A percentile compares a stretch with the other conserved stretches of the same genome.
phyloP scores from a whole-genome alignment of 2,329 filamentous ascomycete species.

The Fusarium torulosum region DNA sequence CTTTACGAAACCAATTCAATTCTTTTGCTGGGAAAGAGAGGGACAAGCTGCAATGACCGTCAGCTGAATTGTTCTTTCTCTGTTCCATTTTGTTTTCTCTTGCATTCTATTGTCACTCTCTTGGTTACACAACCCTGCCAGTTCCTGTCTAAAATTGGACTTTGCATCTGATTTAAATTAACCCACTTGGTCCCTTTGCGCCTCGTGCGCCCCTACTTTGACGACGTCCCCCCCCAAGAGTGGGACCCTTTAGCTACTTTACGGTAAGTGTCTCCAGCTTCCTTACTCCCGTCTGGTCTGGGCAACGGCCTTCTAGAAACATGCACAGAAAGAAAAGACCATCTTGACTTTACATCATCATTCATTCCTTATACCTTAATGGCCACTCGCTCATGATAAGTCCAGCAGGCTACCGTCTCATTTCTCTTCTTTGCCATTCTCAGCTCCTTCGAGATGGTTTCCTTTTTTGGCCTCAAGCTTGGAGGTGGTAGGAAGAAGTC shows the following conservation, averaged over 20 bases:
- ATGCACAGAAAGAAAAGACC: slow-evolving; percentile 23
- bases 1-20: slow-evolving; percentile 9
- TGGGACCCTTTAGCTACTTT: slow-evolving; percentile 33
- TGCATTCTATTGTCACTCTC: background rate
- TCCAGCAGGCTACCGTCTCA: slow-evolving; percentile 11
- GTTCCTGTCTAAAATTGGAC: slow-evolving; percentile 34
- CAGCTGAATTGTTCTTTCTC: background rate
- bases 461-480: slow-evolving; percentile 69
- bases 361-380: background rate
- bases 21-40: background rate
- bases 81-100: background rate
- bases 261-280: slow-evolving; percentile 32
- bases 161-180: slow-evolving; percentile 33
- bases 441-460: slow-evolving; percentile 61
- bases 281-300: slow-evolving; percentile 16
- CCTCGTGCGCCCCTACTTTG: slow-evolving; percentile 30
- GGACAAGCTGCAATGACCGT: background rate
- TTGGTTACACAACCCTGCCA: background rate
- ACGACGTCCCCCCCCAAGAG: slow-evolving; percentile 29
- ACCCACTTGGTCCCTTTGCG: slow-evolving; percentile 34
- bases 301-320: slow-evolving; percentile 39
- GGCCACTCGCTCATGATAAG: slow-evolving; percentile 30
- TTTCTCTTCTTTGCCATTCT: slow-evolving; percentile 3
- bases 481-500: slow-evolving; percentile 69
- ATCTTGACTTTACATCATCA: slow-evolving; percentile 24